Percentiles rank a stretch among this genome's conserved stretches.
These are phyloP conservation scores for Niebla homalea DNA, from an alignment of 495 filamentous ascomycete genomes.

Conservation along the genomic window DNA sequence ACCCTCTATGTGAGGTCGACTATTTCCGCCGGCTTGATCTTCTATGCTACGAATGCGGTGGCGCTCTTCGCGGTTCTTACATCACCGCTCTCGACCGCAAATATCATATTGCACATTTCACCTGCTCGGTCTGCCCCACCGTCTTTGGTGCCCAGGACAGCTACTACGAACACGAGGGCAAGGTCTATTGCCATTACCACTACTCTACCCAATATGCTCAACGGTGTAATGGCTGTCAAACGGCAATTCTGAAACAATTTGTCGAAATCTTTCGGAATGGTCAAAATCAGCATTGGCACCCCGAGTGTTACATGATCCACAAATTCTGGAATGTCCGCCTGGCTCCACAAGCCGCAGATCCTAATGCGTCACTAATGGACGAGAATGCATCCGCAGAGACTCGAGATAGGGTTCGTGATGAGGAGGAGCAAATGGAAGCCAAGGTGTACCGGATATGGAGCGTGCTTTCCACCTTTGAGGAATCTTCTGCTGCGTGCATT, in stretches of 20 bases:
- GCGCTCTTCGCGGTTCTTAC: slow-evolving; percentile 90
- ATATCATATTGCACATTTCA: slow-evolving; percentile 99
- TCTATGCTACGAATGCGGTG: slow-evolving; percentile 82
- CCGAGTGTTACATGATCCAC: slow-evolving; percentile 99
- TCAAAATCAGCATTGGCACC: slow-evolving; percentile 98
- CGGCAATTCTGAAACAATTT: slow-evolving; percentile 97
- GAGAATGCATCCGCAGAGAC: slow-evolving; percentile 58
- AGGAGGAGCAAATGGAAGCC: slow-evolving; percentile 91
- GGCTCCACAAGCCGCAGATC: slow-evolving; percentile 39
- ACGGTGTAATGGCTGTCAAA: slow-evolving; percentile 90
- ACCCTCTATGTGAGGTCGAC: slow-evolving; percentile 94
- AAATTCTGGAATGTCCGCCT: slow-evolving; percentile 99
- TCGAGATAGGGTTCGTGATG: slow-evolving; percentile 60
- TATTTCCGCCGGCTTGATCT: slow-evolving; percentile 90
- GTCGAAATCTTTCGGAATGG: slow-evolving; percentile 98
- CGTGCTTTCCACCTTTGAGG: slow-evolving; percentile 90
- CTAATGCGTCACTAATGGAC: slow-evolving; percentile 32
- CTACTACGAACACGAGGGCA: slow-evolving; percentile 95
- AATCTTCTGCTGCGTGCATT: slow-evolving; percentile 94
- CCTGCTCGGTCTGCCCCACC: slow-evolving; percentile 91
- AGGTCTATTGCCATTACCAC: slow-evolving; percentile 97
- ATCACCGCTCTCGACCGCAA: slow-evolving; percentile 96
- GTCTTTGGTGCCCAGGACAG: slow-evolving; percentile 96
- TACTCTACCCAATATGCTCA: slow-evolving; percentile 97
- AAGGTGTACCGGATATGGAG: slow-evolving; percentile 99